Base-by-base conservation (phyloP, 208 protist genomes). In the Wallacemonas sp. region DNA sequence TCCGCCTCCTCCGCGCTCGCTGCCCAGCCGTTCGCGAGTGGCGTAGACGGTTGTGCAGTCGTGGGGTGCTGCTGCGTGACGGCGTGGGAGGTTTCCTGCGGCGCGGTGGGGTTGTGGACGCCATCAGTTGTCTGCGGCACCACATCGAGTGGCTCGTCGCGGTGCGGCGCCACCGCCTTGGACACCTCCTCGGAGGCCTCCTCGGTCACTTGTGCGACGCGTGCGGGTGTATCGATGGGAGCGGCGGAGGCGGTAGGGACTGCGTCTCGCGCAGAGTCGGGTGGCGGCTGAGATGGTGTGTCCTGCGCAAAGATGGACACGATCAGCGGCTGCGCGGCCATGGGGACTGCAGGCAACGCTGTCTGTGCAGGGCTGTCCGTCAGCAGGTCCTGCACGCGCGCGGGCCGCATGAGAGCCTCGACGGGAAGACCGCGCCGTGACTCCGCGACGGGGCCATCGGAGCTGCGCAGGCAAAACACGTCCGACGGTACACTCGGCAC, bases 371-470 rank as follows among this genome's bases (percentile, higher is more conserved):
- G 32, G 24, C 9, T 13, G 8, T 61, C 44, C 8, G 32, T 44
- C 19, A 81, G 68, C 2, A 81, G 59, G 8, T 81, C 75, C 6
- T 53, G 65, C 34, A 76, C 38, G 26, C 46, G 32, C 1, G 63
- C 75, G 0, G 75, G 75, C 5, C 62, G 65, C 53, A 81, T 42
- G 21, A 81, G 62, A 19, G 57, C 45, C 22, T 37, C 52, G 19
- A 57, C 26, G 71, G 64, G 33, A 2, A 45, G 3, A 8, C 27
- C 21, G 48, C 26, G 0, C 62, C 65, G 34, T 27, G 22, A 13
- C 44, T 44, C 9, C 44, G 29, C 13, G 30, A 6, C 12, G 26
- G 0, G 1, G 19, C 21, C 8, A 13, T 34, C 17, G 29, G 19
- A 6, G 53, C 36, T 19, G 29, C 22, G 2, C 3, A 0, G n/a